These are phyloP conservation scores for Astrocystis sublimbata DNA, from an alignment of 495 filamentous ascomycete species.

Conservation along the genomic window DNA sequence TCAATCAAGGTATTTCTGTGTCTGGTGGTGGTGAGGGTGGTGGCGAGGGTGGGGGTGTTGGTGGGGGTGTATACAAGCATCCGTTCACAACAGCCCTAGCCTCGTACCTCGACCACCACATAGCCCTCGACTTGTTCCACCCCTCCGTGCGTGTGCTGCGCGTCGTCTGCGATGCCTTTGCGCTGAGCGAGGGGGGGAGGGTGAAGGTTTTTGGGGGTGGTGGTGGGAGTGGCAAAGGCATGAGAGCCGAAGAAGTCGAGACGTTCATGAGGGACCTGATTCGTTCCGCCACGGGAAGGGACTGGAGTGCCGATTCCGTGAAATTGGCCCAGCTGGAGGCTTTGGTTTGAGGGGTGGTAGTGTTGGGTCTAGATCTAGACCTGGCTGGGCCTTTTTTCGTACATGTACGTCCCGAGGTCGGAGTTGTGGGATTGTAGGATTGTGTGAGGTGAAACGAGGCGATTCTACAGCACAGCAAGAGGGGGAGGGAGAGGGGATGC, in stretches of 20 bases:
- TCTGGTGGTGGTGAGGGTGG: constrained; percentile 1
- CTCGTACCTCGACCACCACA: constrained; percentile 39
- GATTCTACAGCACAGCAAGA: no score
- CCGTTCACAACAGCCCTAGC: constrained; percentile 49
- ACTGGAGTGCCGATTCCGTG: constrained; percentile 15
- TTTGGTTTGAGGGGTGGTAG: neutral
- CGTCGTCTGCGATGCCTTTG: constrained; percentile 48
- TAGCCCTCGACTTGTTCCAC: constrained; percentile 47
- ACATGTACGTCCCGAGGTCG: no score
- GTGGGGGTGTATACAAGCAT: constrained; percentile 21
- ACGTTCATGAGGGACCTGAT: constrained; percentile 22
- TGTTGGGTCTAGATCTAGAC: no score
- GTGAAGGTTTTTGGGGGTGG: constrained; percentile 43
- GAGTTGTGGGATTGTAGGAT: neutral
- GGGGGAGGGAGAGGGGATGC: no score
- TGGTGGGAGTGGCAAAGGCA: neutral
- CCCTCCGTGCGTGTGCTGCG: constrained; percentile 44
- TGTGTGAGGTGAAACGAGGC: neutral
- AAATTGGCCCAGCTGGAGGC: neutral
- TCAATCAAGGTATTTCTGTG: no score
- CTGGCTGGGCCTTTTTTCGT: no score
- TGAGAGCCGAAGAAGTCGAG: constrained; percentile 17
- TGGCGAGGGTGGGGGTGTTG: neutral
- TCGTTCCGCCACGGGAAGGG: constrained; percentile 18
- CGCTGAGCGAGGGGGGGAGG: constrained; percentile 41